Percentiles rank a stretch among this genome's conserved stretches.
These are phyloP conservation scores for Butyriboletus loyo DNA, from an alignment of 768 basidiomycete genomes.

Conservation along the genomic window DNA sequence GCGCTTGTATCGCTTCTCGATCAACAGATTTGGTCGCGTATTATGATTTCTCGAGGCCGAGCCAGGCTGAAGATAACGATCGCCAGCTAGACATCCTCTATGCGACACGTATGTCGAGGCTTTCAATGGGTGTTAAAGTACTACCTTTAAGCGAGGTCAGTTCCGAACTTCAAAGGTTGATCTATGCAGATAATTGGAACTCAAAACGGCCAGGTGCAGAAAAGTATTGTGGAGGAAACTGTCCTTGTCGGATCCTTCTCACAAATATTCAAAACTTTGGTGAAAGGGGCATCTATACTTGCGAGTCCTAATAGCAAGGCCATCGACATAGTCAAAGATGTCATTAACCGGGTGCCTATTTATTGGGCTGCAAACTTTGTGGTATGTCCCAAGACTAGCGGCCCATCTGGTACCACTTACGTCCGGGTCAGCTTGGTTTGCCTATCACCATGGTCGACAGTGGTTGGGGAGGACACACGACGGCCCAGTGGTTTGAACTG, in stretches of 20 bases:
- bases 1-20: slow-evolving; percentile 42
- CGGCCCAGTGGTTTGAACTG: slow-evolving; percentile 45
- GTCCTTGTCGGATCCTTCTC: slow-evolving; percentile 8
- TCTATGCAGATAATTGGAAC: not conserved
- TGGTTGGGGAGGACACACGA: slow-evolving; percentile 40
- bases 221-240: slow-evolving; percentile 14
- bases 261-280: slow-evolving; percentile 4
- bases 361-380: slow-evolving; percentile 59
- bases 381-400: slow-evolving; percentile 36
- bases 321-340: slow-evolving; percentile 64
- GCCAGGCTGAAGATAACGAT: not conserved
- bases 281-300: slow-evolving; percentile 12
- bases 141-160: slow-evolving; percentile 9
- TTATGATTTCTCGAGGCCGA: slow-evolving; percentile 62
- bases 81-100: slow-evolving; percentile 6
- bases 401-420: not conserved
- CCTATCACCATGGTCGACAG: slow-evolving; percentile 32
- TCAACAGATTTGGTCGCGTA: slow-evolving; percentile 33
- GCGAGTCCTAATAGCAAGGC: slow-evolving; percentile 14
- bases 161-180: not conserved
- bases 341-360: slow-evolving; percentile 60
- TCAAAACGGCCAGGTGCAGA: slow-evolving; percentile 6
- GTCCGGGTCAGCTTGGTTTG: slow-evolving; percentile 26
- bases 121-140: slow-evolving; percentile 8
- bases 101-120: slow-evolving; percentile 13